phyloP scores from a whole-genome alignment of 345 rosid species.

The Arabidopsis suecica region DNA sequence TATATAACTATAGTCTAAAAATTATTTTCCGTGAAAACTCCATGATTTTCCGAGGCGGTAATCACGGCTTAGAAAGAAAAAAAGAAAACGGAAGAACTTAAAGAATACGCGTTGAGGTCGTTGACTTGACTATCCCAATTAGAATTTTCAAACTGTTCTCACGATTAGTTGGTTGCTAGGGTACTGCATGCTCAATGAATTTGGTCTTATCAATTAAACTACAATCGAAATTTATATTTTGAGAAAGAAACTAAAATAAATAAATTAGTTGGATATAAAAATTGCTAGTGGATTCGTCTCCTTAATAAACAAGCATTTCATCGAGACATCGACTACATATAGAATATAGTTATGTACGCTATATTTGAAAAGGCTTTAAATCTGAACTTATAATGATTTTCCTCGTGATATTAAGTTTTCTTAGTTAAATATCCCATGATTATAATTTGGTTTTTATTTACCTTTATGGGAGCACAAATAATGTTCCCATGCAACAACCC shows the following conservation, averaged over 20 bases:
- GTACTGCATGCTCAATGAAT: conserved; percentile 12
- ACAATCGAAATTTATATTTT: neutral
- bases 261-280: too few relatives aligned
- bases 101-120: conserved; percentile 42
- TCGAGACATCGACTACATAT: neutral
- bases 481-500: conserved; percentile 57
- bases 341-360: neutral
- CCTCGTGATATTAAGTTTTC: conserved; percentile 1
- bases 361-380: neutral
- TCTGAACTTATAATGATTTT: neutral
- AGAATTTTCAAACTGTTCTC: conserved; percentile 35
- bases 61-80: conserved; percentile 56
- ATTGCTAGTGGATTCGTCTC: neutral
- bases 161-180: conserved; percentile 27
- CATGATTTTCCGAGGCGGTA: conserved; percentile 52
- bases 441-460: conserved; percentile 17
- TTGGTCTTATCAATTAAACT: neutral
- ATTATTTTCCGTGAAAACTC: conserved; percentile 25
- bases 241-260: too few relatives aligned
- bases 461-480: conserved; percentile 54
- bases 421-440: conserved; percentile 33
- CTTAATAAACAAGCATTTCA: neutral
- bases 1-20: neutral
- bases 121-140: conserved; percentile 28
- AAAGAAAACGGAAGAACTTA: conserved; percentile 14